Base-by-base conservation (phyloP, 73 alveolate species). In the Stentor roeselii region DNA sequence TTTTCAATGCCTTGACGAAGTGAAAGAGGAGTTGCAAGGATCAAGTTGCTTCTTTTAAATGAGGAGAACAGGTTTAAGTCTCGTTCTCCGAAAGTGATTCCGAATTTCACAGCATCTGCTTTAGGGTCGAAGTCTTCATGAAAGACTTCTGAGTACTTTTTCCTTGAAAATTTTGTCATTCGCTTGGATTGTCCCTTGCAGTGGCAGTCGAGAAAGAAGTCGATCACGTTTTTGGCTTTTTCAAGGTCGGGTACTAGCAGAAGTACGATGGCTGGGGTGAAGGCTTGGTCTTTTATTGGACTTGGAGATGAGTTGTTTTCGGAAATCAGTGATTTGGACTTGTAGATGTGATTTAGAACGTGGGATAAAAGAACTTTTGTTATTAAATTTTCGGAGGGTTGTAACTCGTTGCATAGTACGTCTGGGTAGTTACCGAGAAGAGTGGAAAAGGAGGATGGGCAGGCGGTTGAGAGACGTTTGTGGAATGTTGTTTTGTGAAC, bases 271-370 rank as follows among this genome's bases (percentile, higher is more conserved):
- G 80, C 37, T 21, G 80, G 41, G 14, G 80, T 21, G 34, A 67
- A 67, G 11, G 41, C 80, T 67, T 67, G 80, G 41, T 67, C 80
- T 67, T 67, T 67, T 27, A 67, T 2, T 30, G 80, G 37, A 30
- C 21, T 27, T 27, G 37, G 37, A 0, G 37, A 21, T 32, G 21
- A 27, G 1, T n/a, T 32, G 37, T 67, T 67, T 30, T 67, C 37
- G 37, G 37, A 0, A 40, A 67, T 67, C 37, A 21, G 37, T 0
- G 80, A 27, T 67, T 67, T 67, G n/a, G 37, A 11, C 34, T 67
- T 67, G 41, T 67, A 67, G 21, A 67, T 11, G 41, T 67, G 80
- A 67, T 67, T 67, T 2, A 67, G 14, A 21, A 67, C 37, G 41
- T 67, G 80, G 34, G 14, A 32, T 15, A 67, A 27, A 67, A 21